A percentile compares a stretch with the other conserved stretches of the same genome.
phyloP scores from a whole-genome alignment of 2,329 filamentous ascomycete species.

The Epichloe sibirici region DNA sequence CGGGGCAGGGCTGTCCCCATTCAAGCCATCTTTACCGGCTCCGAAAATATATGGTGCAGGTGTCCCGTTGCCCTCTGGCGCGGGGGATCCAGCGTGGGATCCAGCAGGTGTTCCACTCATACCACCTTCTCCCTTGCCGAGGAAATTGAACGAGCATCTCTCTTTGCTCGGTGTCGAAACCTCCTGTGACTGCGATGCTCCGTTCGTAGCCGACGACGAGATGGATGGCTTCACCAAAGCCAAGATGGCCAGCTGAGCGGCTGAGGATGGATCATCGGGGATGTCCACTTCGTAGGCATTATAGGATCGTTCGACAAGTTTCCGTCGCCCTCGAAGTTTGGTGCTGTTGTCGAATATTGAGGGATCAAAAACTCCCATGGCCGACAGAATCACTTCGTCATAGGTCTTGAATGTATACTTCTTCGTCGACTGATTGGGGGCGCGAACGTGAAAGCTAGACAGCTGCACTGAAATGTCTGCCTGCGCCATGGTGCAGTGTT shows the following conservation, averaged over 20 bases:
- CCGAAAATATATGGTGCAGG: slow-evolving; percentile 50
- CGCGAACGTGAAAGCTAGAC: slow-evolving; percentile 81
- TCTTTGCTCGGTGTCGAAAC: slow-evolving; percentile 51
- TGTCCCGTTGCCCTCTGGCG: slow-evolving; percentile 62
- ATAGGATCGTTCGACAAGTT: slow-evolving; percentile 74
- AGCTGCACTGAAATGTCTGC: slow-evolving; percentile 79
- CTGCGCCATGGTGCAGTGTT: slow-evolving; percentile 84
- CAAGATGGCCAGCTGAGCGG: slow-evolving; percentile 63
- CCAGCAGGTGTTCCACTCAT: slow-evolving; percentile 67
- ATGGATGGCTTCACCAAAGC: slow-evolving; percentile 49
- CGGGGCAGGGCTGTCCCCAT: slow-evolving; percentile 40
- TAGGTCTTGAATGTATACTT: slow-evolving; percentile 97
- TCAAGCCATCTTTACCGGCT: slow-evolving; percentile 29
- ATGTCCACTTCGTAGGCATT: slow-evolving; percentile 83
- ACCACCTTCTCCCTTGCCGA: slow-evolving; percentile 55
- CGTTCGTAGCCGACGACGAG: slow-evolving; percentile 27
- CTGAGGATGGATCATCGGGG: slow-evolving; percentile 79
- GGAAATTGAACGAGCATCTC: slow-evolving; percentile 54
- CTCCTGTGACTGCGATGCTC: slow-evolving; percentile 32
- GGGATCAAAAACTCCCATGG: slow-evolving; percentile 90
- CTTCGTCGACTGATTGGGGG: slow-evolving; percentile 74
- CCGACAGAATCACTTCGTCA: slow-evolving; percentile 87
- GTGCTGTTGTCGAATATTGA: slow-evolving; percentile 69
- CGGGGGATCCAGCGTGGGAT: slow-evolving; percentile 79
- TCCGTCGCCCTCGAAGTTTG: slow-evolving; percentile 70